Evolutionary conservation across 192 early-diverging fungal species (phyloP), one percentile per base, ranked within the genome.

Genomic region (Rhizoclosmatium sp.): DNA sequence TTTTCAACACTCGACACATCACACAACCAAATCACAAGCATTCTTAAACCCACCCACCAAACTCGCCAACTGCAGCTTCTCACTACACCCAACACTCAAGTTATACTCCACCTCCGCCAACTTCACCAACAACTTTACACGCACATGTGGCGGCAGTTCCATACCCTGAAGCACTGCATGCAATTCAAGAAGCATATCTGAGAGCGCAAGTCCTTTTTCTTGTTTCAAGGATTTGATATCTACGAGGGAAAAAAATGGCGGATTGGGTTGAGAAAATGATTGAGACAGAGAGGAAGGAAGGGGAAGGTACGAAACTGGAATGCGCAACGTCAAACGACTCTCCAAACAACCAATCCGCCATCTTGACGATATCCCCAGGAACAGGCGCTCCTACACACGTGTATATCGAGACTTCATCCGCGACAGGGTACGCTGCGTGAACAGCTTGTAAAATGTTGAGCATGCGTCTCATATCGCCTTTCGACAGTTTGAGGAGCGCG

Each of bases 391-490:
- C 98, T 9, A 96, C 98, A 74, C 96, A 97, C 23, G 91, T 90
- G 85, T 99, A 99, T 5, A 99, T 89, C 0, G 91, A 90, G n/a
- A 85, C 85, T 74, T 94, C 92, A 77, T 91, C 92, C 12, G 97
- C 89, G 1, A 64, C 47, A 64, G 93, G 87, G 74, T 93, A 96
- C 4, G 93, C 95, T 3, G 96, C 94, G 83, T 96, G 93, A 74
- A 93, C 95, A 1, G 97, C 89, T 83, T 90, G 98, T 58, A 99
- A 83, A 54, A 99, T 95, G 82, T 99, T 99, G 47, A 99, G 86
- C 4, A 95, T 94, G 23, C 95, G 88, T 76, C 98, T 90, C 98
- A 99, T 99, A 82, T 99, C 98, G n/a, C 98, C 97, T 60, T 91
- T 87, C 0, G 94, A 95, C 0, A 99, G 82, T 66, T 86, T 89